These are phyloP conservation scores for Iberis pinnata DNA, from an alignment of 345 rosid genomes.

Conservation along the genomic window DNA sequence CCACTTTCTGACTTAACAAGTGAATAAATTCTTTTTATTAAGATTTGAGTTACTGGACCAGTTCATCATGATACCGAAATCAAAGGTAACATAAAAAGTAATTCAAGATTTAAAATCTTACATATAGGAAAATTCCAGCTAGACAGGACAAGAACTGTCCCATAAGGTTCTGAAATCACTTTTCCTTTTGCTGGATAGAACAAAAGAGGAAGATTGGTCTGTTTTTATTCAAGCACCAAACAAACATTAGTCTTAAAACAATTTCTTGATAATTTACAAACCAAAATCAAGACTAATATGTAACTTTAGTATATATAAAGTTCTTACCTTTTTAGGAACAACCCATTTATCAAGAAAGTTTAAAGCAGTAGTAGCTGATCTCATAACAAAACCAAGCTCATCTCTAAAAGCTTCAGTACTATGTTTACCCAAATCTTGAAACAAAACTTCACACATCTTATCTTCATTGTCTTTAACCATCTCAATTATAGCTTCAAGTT, in stretches of 20 bases:
- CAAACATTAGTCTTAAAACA: neutral
- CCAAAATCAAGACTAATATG: neutral
- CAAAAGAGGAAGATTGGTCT: slow-evolving; percentile 48
- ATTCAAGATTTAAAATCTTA: slow-evolving; percentile 38
- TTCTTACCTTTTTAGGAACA: slow-evolving; percentile 55
- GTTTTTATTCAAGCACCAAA: slow-evolving; percentile 11
- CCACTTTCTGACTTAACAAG: too few relatives aligned
- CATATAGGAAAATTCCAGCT: slow-evolving; percentile 89
- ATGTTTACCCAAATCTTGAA: slow-evolving; percentile 77
- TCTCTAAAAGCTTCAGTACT: slow-evolving; percentile 70
- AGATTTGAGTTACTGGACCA: too few relatives aligned
- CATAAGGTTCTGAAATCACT: slow-evolving; percentile 65
- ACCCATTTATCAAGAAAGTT: slow-evolving; percentile 64
- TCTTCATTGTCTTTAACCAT: slow-evolving; percentile 57
- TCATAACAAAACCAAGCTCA: slow-evolving; percentile 60
- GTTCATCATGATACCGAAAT: neutral
- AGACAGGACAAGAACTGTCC: slow-evolving; percentile 61
- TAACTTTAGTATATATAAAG: neutral
- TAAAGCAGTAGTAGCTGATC: slow-evolving; percentile 48
- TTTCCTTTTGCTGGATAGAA: slow-evolving; percentile 60
- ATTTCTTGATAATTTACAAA: neutral
- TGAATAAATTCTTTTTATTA: too few relatives aligned
- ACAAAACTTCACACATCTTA: slow-evolving; percentile 39
- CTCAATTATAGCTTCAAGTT: slow-evolving; percentile 46
- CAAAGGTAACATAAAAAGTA: too few relatives aligned